These are phyloP conservation scores for Apophysomyces variabilis DNA, from an alignment of 371 early-diverging fungal genomes.

Conservation along the genomic window DNA sequence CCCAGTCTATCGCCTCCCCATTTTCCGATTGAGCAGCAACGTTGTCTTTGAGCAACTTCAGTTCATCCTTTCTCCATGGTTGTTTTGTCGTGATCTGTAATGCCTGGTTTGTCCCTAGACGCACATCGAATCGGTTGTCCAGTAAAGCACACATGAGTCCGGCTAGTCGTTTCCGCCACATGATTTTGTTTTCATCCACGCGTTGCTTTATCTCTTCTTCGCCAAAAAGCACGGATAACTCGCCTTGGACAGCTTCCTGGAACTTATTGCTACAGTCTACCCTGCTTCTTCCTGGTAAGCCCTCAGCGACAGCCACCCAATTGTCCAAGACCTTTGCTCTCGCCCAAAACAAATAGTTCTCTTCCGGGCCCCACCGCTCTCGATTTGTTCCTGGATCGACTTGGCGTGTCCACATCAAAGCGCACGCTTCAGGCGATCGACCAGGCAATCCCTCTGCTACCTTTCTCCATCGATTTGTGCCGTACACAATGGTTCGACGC, in stretches of 20 bases:
- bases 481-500: constrained; percentile 40
- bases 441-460: constrained; percentile 48
- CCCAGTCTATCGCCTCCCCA: background rate
- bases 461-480: constrained; percentile 39
- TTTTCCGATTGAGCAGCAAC: background rate
- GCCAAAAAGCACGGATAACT: constrained; percentile 18
- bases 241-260: constrained; percentile 19
- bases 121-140: constrained; percentile 3
- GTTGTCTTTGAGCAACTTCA: background rate
- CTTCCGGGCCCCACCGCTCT: constrained; percentile 27
- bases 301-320: constrained; percentile 24
- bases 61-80: background rate
- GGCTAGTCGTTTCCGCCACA: constrained; percentile 33
- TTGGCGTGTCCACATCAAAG: constrained; percentile 26
- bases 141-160: constrained; percentile 23
- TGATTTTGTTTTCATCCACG: constrained; percentile 20
- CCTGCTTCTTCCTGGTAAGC: constrained; percentile 31
- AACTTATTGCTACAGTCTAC: constrained; percentile 26
- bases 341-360: constrained; percentile 40
- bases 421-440: constrained; percentile 30
- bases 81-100: background rate
- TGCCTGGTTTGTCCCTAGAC: background rate
- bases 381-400: constrained; percentile 31
- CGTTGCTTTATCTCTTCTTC: constrained; percentile 19
- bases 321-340: constrained; percentile 11